Percentiles rank a stretch among this genome's conserved stretches.
These are phyloP conservation scores for Chlorella vulgaris DNA, from an alignment of 139 green algal species.

Conservation along the genomic window DNA sequence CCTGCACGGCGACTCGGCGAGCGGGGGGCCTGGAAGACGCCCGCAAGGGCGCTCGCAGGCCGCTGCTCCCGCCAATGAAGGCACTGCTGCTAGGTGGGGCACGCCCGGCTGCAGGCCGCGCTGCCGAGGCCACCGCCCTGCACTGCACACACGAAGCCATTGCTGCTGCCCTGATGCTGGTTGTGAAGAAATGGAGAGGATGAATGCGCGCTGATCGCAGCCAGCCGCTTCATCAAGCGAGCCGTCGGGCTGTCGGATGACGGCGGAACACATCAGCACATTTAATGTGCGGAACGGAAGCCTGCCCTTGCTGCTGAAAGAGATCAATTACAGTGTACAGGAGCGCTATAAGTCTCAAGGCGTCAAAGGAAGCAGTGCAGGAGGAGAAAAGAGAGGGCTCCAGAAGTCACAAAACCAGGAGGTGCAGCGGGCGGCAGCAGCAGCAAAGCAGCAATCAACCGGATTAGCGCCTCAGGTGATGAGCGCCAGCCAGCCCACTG, in stretches of 20 bases:
- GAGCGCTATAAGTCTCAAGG: neutral
- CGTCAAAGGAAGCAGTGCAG: neutral
- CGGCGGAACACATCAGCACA: too few species aligned
- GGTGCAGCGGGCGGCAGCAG: neutral
- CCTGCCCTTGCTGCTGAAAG: neutral
- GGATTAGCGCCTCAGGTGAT: constrained; percentile 47
- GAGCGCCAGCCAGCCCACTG: constrained; percentile 84
- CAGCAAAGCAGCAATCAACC: neutral
- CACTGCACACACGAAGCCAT: constrained; percentile 9
- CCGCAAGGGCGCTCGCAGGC: neutral
- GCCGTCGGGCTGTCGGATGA: too few species aligned
- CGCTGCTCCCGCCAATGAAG: constrained; percentile 24
- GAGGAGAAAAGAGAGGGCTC: neutral
- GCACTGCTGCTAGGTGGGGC: constrained; percentile 22
- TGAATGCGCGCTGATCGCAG: neutral
- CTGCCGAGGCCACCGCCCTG: constrained; percentile 4
- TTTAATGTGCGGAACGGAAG: neutral
- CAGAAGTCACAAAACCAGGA: too few species aligned
- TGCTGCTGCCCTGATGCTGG: neutral
- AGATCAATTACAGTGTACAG: neutral
- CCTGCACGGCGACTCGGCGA: constrained; percentile 41
- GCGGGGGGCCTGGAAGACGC: neutral
- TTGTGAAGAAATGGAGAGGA: neutral
- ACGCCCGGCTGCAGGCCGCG: neutral
- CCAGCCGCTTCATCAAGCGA: too few species aligned